Base-by-base conservation (phyloP, 2,329 filamentous ascomycete species). In the Neonectria neomacrospora region DNA sequence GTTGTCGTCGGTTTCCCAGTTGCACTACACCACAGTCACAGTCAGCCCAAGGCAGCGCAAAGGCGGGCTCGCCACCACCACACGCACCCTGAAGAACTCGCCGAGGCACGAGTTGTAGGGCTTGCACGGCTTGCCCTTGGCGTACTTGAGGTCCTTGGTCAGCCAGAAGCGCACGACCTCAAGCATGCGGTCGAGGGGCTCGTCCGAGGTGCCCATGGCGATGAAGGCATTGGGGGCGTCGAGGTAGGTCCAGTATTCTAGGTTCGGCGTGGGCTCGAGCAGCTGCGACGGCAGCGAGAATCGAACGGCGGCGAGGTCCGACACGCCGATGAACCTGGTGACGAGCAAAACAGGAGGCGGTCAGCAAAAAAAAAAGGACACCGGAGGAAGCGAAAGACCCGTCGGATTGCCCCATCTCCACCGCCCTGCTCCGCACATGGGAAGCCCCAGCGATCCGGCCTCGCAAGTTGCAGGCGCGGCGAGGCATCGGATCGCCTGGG, bases 161-260 rank as follows among this genome's bases (percentile, higher is more conserved):
- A 98, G 97, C 96, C 96, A 99, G 80, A 98, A 99, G 64, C 94
- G 90, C 72, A 98, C 81, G 30, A 97, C 93, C 75, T 95, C 94
- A 54, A 99, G 87, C 92, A 97, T 97, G 71, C 96, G 93, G 72
- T 96, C 95, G 58, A 98, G 83, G 11, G 91, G 88, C 72, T 98
- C 93, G 72, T 98, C 92, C 18, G 95, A 96, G 73, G 95, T 95
- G 73, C 95, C 96, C 73, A 91, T 91, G 48, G 86, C 87, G 68
- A 88, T 81, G 68, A 99, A 97, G 51, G 94, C 93, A 79, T 97
- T 96, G 22, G 95, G 95, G 71, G 94, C 88, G 80, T 99, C 96
- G 77, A 99, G 85, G 76, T 99, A 99, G 75, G 96, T 96, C 96
- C 96, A 99, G 82, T 98, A 99, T 82, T 99, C 96, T 76, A 99